Base-by-base conservation (phyloP, 2,329 filamentous ascomycete species). In the Penicillium freii region DNA sequence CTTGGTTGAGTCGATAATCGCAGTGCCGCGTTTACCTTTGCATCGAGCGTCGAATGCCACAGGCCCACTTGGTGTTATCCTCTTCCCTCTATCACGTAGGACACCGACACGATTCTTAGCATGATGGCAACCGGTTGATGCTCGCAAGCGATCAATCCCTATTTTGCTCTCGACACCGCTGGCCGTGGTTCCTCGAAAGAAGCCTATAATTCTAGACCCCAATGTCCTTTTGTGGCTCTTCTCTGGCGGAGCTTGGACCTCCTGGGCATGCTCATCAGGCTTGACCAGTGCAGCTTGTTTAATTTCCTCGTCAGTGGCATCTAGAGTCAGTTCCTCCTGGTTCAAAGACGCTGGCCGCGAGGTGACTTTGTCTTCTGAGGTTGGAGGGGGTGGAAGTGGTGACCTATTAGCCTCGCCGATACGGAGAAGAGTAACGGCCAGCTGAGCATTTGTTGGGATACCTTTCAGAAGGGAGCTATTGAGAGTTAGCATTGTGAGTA, bases 391-490 rank as follows among this genome's bases (percentile, higher is more conserved):
- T 0, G 90, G 90, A 0, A 95, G 74, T 0, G 91, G 91, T 0
- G 89, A 87, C 63, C 89, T 89, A 74, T 92, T 92, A 11, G 84
- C 84, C 74, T 95, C 91, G 40, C 90, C 91, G 31, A 93, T 86
- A 5, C 91, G 88, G 11, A 95, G 84, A 1, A 95, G 81, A 0
- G 91, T 95, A 29, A 95, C 78, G 0, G 90, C 87, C 19, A 95
- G 83, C 69, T 96, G 91, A 4, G 90, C 90, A 69, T 95, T 94
- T 1, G 91, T 96, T 0, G 91, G 91, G 0, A 94, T 87, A 2
- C 90, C 90, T 69, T 89, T 90, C 50, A 96, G 83, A 1, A 94
- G 71, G 0, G 88, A 91, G 62, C 78, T 80, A 49, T n/a, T n/a
- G 17, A 42, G 34, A 15, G 54, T 74, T 54, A 71, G 63, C 36